Conservation (phyloP, 1,284 basidiomycete species). For the Cryptococcus wingfieldii region DNA sequence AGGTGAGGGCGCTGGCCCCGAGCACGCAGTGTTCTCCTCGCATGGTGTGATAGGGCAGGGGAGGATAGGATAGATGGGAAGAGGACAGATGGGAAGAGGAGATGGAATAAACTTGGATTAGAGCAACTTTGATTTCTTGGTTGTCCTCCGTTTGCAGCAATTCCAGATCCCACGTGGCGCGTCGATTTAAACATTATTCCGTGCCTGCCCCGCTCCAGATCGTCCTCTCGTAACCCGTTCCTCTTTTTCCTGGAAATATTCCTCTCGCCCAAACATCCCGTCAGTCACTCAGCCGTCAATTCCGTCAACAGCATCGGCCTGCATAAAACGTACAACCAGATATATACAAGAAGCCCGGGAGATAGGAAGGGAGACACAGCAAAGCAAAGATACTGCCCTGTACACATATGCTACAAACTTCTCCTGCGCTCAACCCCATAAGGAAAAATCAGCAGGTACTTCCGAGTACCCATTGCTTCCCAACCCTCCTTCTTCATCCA, state of each 20-base stretch:
- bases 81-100: not conserved
- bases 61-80: not conserved
- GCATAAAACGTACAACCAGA: too few species aligned
- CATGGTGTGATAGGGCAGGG: constrained; percentile 21
- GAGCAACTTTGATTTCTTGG: not conserved
- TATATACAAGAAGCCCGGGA: too few species aligned
- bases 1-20: constrained; percentile 38
- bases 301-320: too few species aligned
- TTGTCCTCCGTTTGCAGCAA: too few species aligned
- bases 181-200: too few species aligned
- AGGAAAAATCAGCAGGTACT: constrained; percentile 37
- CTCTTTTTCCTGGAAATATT: too few species aligned
- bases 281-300: too few species aligned
- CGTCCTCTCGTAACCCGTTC: too few species aligned
- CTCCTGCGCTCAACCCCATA: constrained; percentile 31
- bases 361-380: too few species aligned
- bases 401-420: not conserved
- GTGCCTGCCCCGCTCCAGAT: too few species aligned
- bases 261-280: too few species aligned
- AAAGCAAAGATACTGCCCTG: not conserved
- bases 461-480: constrained; percentile 30
- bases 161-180: too few species aligned
- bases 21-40: constrained; percentile 46
- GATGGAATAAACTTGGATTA: not conserved
- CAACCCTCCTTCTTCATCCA: constrained; percentile 43